Percentiles rank a stretch among this genome's conserved stretches.
These are phyloP conservation scores for Barnettozyma wickerhamii DNA, from an alignment of 805 yeast genomes.

Conservation along the genomic window DNA sequence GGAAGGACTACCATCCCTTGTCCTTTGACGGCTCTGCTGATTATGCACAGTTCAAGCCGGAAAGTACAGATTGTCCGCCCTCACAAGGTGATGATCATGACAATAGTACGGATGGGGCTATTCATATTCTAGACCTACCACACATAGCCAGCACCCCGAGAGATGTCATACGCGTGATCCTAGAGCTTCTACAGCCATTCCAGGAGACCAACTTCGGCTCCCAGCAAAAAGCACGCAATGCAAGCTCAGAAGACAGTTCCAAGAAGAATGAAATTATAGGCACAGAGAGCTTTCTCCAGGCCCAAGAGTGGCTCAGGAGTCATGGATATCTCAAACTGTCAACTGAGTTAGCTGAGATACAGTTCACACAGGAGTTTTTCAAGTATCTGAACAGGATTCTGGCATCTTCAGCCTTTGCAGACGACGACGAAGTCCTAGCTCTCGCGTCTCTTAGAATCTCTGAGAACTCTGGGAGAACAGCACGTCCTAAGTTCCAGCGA, in stretches of 20 bases:
- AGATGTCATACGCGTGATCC: slow-evolving; percentile 37
- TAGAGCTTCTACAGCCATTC: slow-evolving; percentile 46
- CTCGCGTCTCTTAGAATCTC: slow-evolving; percentile 64
- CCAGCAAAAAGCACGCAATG: slow-evolving; percentile 1
- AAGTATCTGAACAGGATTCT: slow-evolving; percentile 46
- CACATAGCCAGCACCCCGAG: slow-evolving; percentile 43
- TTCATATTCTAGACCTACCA: slow-evolving; percentile 62
- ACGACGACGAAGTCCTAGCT: slow-evolving; percentile 40
- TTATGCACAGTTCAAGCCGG: too few species aligned
- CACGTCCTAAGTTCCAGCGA: slow-evolving; percentile 68
- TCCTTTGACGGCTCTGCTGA: too few species aligned
- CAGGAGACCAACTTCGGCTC: slow-evolving; percentile 47
- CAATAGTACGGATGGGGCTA: slow-evolving; percentile 26
- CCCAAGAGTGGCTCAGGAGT: slow-evolving; percentile 42
- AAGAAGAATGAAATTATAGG: slow-evolving; percentile 22
- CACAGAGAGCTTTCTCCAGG: slow-evolving; percentile 27
- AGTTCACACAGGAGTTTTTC: slow-evolving; percentile 36
- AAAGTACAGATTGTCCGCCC: not conserved
- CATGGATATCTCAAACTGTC: slow-evolving; percentile 32
- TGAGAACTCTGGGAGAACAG: slow-evolving; percentile 81
- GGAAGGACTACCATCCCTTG: too few species aligned
- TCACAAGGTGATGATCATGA: slow-evolving; percentile 4
- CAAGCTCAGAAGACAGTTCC: slow-evolving; percentile 17
- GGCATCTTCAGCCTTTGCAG: slow-evolving; percentile 36
- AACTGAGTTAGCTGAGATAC: slow-evolving; percentile 27